Base-by-base conservation (phyloP, 2,329 filamentous ascomycete genomes). In the Phialophora expanda region DNA sequence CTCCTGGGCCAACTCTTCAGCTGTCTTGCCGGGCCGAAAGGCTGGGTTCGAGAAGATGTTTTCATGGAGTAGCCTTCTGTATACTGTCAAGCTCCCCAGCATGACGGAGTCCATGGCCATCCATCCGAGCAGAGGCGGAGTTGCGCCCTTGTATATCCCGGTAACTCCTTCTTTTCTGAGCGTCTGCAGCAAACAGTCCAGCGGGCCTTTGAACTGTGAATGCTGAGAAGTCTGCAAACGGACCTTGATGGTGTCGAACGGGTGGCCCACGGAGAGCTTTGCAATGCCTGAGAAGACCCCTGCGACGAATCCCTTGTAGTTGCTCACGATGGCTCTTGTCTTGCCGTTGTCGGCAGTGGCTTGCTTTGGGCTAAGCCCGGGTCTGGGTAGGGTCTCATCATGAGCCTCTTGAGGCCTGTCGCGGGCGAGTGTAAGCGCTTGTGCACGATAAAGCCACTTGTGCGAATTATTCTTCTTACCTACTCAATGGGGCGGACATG, bases 181-280 rank as follows among this genome's bases (percentile, higher is more conserved):
- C 9, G 95, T 99, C 77, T 94, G 89, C 63, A 90, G 78, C 9
- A 97, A 81, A 76, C 95, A 98, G 77, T 97, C 89, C 34, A 96
- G 77, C 0, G 95, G 93, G 0, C 95, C 95, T 69, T 84, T 84
- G 83, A 99, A 99, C 72, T 91, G 92, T 1, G 87, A 78, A 56
- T 85, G 78, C 72, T 90, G 84, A 32, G 92, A 92, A 2, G 94
- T 98, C 78, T 99, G 95, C 20, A 99, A 84, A 34, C 95, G 92
- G 61, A 98, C 94, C 80, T 99, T 99, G 78, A 99, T 87, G 0
- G 95, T 98, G 79, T 99, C 95, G 81, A 99, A 98, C 26, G 91
- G 85, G 61, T 68, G 68, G 22, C 69, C 71, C 34, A 69, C 65
- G 9, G 61, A 87, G 65, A 97, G 82, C 81, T 98, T 98, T 65